These are phyloP conservation scores for Pseudocercospora cruenta DNA, from an alignment of 2,329 filamentous ascomycete species.

Conservation along the genomic window DNA sequence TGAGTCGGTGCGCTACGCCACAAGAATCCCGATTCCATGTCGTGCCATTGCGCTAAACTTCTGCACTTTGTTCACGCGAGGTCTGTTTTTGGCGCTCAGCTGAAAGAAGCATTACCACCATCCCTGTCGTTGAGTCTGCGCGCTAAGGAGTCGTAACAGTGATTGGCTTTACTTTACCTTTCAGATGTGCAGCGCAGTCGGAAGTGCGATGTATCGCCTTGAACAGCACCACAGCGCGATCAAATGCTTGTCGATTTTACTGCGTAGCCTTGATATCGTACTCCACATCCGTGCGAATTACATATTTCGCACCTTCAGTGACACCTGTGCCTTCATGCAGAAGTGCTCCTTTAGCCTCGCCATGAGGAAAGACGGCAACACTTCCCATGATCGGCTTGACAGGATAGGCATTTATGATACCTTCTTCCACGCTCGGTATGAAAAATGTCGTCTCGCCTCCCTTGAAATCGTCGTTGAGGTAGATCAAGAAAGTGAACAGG, in stretches of 20 bases:
- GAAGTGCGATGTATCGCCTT: not conserved
- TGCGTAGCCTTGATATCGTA: conserved; percentile 60
- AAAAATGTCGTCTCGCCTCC: conserved; percentile 74
- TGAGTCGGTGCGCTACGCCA: not conserved
- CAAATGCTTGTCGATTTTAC: not conserved
- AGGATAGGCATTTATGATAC: conserved; percentile 69
- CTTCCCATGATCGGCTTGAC: conserved; percentile 70
- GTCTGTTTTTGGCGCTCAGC: not conserved
- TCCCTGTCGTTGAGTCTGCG: not conserved
- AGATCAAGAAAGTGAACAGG: conserved; percentile 70
- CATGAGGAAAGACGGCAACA: conserved; percentile 71
- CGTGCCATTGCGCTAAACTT: not conserved
- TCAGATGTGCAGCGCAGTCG: not conserved
- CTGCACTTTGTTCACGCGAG: not conserved
- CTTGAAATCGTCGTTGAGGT: conserved; percentile 72
- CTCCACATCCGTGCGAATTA: conserved; percentile 72
- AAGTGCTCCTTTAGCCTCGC: conserved; percentile 66
- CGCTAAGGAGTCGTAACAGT: not conserved
- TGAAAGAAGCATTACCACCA: not conserved
- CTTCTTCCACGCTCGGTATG: conserved; percentile 65
- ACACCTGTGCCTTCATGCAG: conserved; percentile 74
- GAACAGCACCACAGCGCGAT: too few relatives aligned
- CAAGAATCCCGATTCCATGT: not conserved
- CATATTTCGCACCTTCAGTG: conserved; percentile 67
- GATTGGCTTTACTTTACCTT: not conserved